A percentile compares a stretch with the other conserved stretches of the same genome.
phyloP scores from a whole-genome alignment of 371 early-diverging fungal genomes.

The Circinella umbellata region DNA sequence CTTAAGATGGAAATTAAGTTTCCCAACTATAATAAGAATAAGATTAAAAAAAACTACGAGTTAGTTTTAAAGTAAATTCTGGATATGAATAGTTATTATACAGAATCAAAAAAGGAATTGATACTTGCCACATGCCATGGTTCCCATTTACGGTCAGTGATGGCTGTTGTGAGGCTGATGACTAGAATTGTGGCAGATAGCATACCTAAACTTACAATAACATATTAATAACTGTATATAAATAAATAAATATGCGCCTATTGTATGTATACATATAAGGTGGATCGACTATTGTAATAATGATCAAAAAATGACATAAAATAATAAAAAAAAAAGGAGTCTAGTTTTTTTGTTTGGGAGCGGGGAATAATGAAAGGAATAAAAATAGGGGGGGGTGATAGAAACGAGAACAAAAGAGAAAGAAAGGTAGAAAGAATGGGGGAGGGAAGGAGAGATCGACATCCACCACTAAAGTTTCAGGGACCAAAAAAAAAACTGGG shows the following conservation, averaged over 20 bases:
- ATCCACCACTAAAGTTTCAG: neutral
- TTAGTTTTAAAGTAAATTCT: too few relatives aligned
- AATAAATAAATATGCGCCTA: too few relatives aligned
- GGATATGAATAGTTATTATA: too few relatives aligned
- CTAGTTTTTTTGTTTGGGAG: too few relatives aligned
- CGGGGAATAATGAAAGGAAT: neutral
- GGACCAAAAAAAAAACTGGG: neutral
- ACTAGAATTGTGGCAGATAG: constrained; percentile 50
- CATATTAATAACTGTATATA: neutral
- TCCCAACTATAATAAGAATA: constrained; percentile 6
- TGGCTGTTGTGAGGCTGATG: constrained; percentile 40
- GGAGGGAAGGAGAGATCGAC: neutral
- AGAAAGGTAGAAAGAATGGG: neutral
- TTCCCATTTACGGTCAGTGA: constrained; percentile 29
- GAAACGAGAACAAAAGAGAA: neutral
- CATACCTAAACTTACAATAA: constrained; percentile 28
- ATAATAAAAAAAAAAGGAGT: too few relatives aligned
- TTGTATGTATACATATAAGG: too few relatives aligned
- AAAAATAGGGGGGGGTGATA: neutral
- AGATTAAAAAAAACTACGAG: too few relatives aligned
- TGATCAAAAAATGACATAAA: too few relatives aligned
- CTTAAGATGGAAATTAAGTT: constrained; percentile 31
- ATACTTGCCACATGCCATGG: constrained; percentile 32
- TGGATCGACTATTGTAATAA: too few relatives aligned
- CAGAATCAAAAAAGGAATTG: neutral